Evolutionary conservation across 2,329 filamentous ascomycete genomes (phyloP), one percentile per base, ranked within the genome.

Genomic region (Penicillium expansum): DNA sequence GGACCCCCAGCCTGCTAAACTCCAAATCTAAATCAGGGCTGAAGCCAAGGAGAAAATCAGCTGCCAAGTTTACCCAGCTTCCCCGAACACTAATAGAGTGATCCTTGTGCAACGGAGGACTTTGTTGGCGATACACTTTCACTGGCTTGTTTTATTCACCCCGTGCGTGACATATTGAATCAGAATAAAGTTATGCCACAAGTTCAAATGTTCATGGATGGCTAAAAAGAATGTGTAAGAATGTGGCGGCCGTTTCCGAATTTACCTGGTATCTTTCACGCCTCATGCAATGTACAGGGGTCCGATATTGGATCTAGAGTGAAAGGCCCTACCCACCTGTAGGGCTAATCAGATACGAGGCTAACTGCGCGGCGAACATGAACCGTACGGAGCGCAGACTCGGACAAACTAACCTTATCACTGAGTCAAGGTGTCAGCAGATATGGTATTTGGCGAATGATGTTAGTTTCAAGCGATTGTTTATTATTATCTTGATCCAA

Each of bases 121-220:
- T 66, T 67, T 67, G 62, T 67, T 70, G 66, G 69, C 69, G 70
- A 71, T 71, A 69, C 67, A 69, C 68, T 70, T 70, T 62, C 42
- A 45, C 56, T 57, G 58, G 59, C 56, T 52, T 55, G 53, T 43
- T 39, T 35, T 47, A 43, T 35, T 48, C 44, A 44, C 57, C 55
- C 59, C 57, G 62, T 65, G 60, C 61, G 47, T 52, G 39, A 55
- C 32, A 48, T 57, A 42, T 38, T 45, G n/a, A 35, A 37, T 13
- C 10, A 30, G 10, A 39, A 52, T 37, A 33, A 11, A 18, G 14
- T 8, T 24, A 38, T 27, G 14, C 9, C 11, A 24, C 18, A 48
- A 33, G 13, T 33, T 14, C 20, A 20, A 24, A 35, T 9, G 13
- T 32, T 11, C 27, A 30, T 29, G 18, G 5, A 24, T 37, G 10